Evolutionary conservation across 306 rosid genomes (phyloP).

Genomic region (Cucurbita maxima): DNA sequence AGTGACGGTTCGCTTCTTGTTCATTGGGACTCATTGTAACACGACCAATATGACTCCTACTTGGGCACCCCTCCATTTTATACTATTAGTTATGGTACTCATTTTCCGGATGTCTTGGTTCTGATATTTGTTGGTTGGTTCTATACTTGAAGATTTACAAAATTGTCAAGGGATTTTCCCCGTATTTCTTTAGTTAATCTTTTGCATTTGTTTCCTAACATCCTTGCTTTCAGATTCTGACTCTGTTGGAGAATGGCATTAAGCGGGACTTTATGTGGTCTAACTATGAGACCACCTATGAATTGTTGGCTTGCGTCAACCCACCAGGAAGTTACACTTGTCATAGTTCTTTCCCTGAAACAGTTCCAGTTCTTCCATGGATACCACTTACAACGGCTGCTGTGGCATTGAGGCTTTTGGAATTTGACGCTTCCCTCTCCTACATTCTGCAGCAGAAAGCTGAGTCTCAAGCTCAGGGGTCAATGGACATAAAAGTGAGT

Average conservation of each 20-base stretch:
- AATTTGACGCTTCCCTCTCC: constrained; percentile 42
- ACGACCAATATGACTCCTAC: neutral
- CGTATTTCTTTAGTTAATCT: neutral
- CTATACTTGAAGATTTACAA: neutral
- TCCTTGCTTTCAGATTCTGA: constrained; percentile 32
- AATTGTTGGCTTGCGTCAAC: constrained; percentile 29
- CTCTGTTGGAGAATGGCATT: constrained; percentile 42
- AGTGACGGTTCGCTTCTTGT: neutral
- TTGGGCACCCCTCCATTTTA: neutral
- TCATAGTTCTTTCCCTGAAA: constrained; percentile 14
- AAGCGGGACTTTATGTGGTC: constrained; percentile 44
- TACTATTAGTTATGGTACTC: neutral
- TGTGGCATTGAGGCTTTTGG: constrained; percentile 57
- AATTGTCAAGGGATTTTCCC: neutral
- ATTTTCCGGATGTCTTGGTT: neutral
- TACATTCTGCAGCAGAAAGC: neutral
- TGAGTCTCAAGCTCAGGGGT: constrained; percentile 29
- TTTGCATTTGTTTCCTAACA: neutral
- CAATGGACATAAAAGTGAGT: constrained; percentile 30
- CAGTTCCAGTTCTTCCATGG: constrained; percentile 51
- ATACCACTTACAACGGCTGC: constrained; percentile 58
- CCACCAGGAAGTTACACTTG: constrained; percentile 15
- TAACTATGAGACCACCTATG: constrained; percentile 40
- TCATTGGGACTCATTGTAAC: neutral
- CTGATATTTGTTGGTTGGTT: neutral